Percentiles rank a stretch among this genome's conserved stretches.
Conservation (phyloP, 139 green algal species). For the Parachlorella kessleri region DNA sequence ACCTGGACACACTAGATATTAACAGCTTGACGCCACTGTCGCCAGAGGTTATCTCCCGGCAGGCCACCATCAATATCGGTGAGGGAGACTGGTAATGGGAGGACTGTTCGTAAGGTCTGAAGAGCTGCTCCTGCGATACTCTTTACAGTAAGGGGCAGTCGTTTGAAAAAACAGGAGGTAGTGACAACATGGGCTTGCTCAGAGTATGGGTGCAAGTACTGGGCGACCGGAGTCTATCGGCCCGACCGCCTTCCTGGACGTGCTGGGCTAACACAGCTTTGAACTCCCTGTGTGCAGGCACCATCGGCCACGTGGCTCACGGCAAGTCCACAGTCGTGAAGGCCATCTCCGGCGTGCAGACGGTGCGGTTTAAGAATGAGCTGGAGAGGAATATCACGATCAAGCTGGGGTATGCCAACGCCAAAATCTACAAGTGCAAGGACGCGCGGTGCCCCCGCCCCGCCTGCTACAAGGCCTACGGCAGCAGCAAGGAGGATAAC, state of each 20-base stretch:
- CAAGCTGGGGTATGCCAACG: constrained; percentile 99
- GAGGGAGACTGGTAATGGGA: no score
- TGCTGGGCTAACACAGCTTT: no score
- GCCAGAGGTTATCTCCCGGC: constrained; percentile 97
- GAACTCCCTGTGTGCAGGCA: constrained; percentile 79
- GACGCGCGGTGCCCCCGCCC: constrained; percentile 82
- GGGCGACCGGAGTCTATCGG: no score
- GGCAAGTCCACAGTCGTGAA: constrained; percentile 99
- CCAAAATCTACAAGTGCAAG: constrained; percentile 98
- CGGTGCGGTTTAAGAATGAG: constrained; percentile 99
- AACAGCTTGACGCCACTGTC: constrained; percentile 91
- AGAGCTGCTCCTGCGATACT: not conserved
- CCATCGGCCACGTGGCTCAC: constrained; percentile 99
- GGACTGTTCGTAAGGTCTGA: no score
- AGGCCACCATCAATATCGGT: constrained; percentile 99
- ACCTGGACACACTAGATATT: constrained; percentile 87
- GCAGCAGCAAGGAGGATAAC: constrained; percentile 88
- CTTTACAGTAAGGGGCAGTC: no score
- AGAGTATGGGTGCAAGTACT: no score
- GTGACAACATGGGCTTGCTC: no score
- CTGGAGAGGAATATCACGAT: constrained; percentile 99
- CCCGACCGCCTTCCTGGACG: no score
- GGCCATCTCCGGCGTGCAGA: constrained; percentile 99
- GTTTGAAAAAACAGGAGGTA: no score
- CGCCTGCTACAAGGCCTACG: constrained; percentile 87